A percentile compares a stretch with the other conserved stretches of the same genome.
phyloP scores from a whole-genome alignment of 1,139 yeast genomes.

The Yamadazyma spencermartinsiae region DNA sequence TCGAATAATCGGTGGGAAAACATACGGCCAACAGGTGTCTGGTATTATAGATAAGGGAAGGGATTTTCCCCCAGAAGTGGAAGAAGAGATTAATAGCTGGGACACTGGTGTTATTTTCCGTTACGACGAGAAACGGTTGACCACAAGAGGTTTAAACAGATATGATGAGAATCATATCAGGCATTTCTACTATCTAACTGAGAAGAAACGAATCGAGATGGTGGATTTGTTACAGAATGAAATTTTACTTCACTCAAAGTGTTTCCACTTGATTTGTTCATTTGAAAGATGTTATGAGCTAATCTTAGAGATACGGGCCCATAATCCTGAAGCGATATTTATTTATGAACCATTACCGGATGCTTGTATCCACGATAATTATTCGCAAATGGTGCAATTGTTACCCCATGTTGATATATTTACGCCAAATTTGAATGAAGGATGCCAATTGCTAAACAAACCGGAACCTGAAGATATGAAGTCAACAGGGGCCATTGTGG shows the following conservation, averaged over 20 bases:
- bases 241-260: slow-evolving; percentile 37
- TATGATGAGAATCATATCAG: slow-evolving; percentile 67
- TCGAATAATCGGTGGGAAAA: slow-evolving; percentile 48
- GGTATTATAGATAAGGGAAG: slow-evolving; percentile 79
- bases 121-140: slow-evolving; percentile 48
- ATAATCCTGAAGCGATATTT: slow-evolving; percentile 37
- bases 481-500: slow-evolving; percentile 38
- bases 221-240: slow-evolving; percentile 51
- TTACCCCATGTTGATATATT: slow-evolving; percentile 57
- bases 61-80: slow-evolving; percentile 64
- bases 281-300: slow-evolving; percentile 58
- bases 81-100: slow-evolving; percentile 57
- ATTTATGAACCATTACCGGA: slow-evolving; percentile 91
- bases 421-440: slow-evolving; percentile 86
- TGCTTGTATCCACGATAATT: slow-evolving; percentile 56
- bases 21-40: slow-evolving; percentile 40
- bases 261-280: slow-evolving; percentile 77
- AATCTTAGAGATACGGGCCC: slow-evolving; percentile 31
- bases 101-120: slow-evolving; percentile 59
- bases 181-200: slow-evolving; percentile 45
- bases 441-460: slow-evolving; percentile 35
- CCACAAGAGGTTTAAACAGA: slow-evolving; percentile 81
- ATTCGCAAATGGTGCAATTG: slow-evolving; percentile 37
- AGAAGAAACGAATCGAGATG: slow-evolving; percentile 63
- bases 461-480: slow-evolving; percentile 15